Base-by-base conservation (phyloP, 768 basidiomycete species). In the Macrolepiota albuminosa region DNA sequence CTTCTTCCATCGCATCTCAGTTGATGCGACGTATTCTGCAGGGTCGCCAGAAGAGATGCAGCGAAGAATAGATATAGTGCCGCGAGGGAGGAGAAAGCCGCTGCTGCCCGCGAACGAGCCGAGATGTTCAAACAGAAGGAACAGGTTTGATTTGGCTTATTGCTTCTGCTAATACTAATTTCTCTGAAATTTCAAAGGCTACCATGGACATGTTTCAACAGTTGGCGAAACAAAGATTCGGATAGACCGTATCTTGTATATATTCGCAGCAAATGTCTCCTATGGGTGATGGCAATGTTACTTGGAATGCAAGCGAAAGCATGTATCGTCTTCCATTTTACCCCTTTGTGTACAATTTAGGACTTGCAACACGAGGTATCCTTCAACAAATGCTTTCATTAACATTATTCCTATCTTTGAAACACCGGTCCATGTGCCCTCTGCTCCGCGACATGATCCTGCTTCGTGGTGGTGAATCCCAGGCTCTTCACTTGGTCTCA, bases 181-280 rank as follows among this genome's bases (percentile, higher is more conserved):
- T 45, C 6, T 13, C 10, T 54, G 29, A 1, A 29, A 37, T 51
- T n/a, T 33, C 4, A 46, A 46, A 80, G 78, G 90, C 86, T 18
- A 97, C 93, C 0, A 98, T 98, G 93, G 93, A 93, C 59, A 95
- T 95, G 93, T 94, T 97, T 73, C 91, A 91, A 73, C 85, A 88
- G 64, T 75, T 96, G 69, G 95, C 59, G 24, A 60, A 60, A n/a
- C 59, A 60, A 31, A 56, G 59, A 51, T 60, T 60, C n/a, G 59
- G 59, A 43, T 60, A 58, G 33, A 33, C 16, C 13, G 16, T 29
- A 6, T 42, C 39, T 21, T 45, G 40, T 50, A 40, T 40, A 3
- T 31, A 29, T 49, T 2, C 21, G n/a, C 21, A 21, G 11, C 24
- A 34, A 24, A 26, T 14, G 13, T 11, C 11, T 18, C 16, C n/a